Percentiles rank a stretch among this genome's conserved stretches.
Evolutionary conservation across 257 asterid genomes (phyloP).

Genomic region (Cordia subcordata): DNA sequence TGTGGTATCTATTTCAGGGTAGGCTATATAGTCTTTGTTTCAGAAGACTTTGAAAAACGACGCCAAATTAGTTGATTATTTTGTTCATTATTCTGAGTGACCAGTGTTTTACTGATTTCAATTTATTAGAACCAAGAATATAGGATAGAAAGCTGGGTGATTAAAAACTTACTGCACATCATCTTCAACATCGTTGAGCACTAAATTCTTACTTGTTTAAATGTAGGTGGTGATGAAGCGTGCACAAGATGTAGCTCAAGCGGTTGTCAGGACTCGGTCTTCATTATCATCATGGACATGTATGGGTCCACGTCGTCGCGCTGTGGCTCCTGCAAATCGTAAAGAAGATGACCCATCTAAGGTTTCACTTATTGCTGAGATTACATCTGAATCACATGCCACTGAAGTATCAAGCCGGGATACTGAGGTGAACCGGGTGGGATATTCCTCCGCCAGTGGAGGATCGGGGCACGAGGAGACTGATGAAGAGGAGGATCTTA

Average conservation of each 20-base stretch:
- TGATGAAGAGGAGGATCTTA: slow-evolving; percentile 62
- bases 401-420: slow-evolving; percentile 32
- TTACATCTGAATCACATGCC: slow-evolving; percentile 37
- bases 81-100: too few relatives aligned
- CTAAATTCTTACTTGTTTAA: background rate
- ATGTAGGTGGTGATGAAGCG: slow-evolving; percentile 79
- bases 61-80: too few relatives aligned
- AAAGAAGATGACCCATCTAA: slow-evolving; percentile 42
- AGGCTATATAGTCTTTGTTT: too few relatives aligned
- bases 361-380: slow-evolving; percentile 43
- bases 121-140: too few relatives aligned
- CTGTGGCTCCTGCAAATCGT: slow-evolving; percentile 32
- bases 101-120: too few relatives aligned
- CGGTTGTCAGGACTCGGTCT: slow-evolving; percentile 70
- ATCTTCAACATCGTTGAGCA: too few relatives aligned
- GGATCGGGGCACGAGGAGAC: slow-evolving; percentile 47
- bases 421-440: slow-evolving; percentile 27
- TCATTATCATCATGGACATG: slow-evolving; percentile 82
- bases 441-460: slow-evolving; percentile 45
- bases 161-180: too few relatives aligned
- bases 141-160: too few relatives aligned
- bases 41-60: too few relatives aligned
- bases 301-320: slow-evolving; percentile 85
- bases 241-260: slow-evolving; percentile 90
- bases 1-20: too few relatives aligned